These are phyloP conservation scores for Colletotrichum camelliae DNA, from an alignment of 2,329 filamentous ascomycete genomes.

Conservation along the genomic window DNA sequence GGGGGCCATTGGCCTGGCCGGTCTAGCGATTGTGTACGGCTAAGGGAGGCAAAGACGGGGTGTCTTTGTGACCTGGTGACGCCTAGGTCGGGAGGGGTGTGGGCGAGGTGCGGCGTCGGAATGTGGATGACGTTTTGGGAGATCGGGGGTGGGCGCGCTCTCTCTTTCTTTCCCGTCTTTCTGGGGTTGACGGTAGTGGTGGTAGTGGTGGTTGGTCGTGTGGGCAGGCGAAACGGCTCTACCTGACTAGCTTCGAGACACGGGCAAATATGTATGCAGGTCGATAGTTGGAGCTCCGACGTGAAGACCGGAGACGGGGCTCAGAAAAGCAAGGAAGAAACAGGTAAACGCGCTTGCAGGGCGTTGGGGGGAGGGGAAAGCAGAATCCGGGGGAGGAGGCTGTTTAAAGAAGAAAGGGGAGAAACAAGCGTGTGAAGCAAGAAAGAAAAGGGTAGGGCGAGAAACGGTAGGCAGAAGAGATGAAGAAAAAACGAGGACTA, in stretches of 20 bases:
- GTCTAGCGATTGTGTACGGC: background rate
- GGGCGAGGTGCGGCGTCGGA: conserved; percentile 5
- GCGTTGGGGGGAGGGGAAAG: background rate
- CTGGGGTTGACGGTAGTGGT: background rate
- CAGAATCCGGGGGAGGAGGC: background rate
- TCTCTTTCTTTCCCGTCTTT: background rate
- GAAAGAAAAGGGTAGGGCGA: background rate
- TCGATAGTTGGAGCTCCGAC: background rate
- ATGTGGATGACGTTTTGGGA: conserved; percentile 19
- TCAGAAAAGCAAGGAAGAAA: background rate
- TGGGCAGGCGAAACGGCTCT: background rate
- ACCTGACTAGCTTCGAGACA: conserved; percentile 1
- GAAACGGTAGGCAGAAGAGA: background rate
- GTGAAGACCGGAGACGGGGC: background rate
- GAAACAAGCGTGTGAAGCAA: background rate
- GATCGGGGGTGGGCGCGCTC: background rate
- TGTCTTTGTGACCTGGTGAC: conserved; percentile 17
- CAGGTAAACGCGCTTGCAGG: background rate
- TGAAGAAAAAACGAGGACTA: background rate
- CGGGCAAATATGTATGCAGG: background rate
- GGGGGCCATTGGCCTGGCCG: conserved; percentile 15
- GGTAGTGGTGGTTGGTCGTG: background rate
- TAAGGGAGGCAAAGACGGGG: conserved; percentile 2
- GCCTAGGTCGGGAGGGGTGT: background rate
- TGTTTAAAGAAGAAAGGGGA: conserved; percentile 2